A percentile compares a stretch with the other conserved stretches of the same genome.
Conservation (phyloP, 1,139 yeast species). For the Candida frijolesensis region DNA sequence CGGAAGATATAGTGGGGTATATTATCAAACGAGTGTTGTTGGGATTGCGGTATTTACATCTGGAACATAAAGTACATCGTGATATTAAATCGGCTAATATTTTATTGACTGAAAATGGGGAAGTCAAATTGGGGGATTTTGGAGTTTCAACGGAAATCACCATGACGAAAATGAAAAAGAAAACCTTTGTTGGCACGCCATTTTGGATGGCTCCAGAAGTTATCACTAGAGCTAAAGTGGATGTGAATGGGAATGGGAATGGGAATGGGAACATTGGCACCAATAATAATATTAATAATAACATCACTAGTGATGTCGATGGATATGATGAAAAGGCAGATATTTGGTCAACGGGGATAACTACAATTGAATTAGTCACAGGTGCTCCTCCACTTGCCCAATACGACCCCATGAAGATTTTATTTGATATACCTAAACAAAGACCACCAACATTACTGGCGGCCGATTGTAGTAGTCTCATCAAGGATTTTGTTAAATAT, state of each 20-base stretch:
- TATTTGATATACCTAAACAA: slow-evolving; percentile 69
- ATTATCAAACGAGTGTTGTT: slow-evolving; percentile 60
- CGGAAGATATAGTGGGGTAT: slow-evolving; percentile 60
- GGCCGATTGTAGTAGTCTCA: slow-evolving; percentile 43
- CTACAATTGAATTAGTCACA: slow-evolving; percentile 71
- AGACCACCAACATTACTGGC: slow-evolving; percentile 65
- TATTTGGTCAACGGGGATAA: slow-evolving; percentile 87
- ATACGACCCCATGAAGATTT: slow-evolving; percentile 72
- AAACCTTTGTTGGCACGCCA: slow-evolving; percentile 87
- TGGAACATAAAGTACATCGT: slow-evolving; percentile 76
- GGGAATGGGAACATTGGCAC: slow-evolving; percentile 29
- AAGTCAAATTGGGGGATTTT: slow-evolving; percentile 78
- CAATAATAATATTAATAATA: slow-evolving; percentile 34
- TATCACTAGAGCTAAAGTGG: slow-evolving; percentile 54
- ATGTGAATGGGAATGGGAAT: slow-evolving; percentile 76
- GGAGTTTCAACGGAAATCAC: slow-evolving; percentile 84
- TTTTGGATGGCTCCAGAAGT: slow-evolving; percentile 96
- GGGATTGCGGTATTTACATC: slow-evolving; percentile 73
- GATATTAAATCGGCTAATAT: slow-evolving; percentile 87
- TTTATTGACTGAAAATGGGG: slow-evolving; percentile 61
- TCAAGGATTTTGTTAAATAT: slow-evolving; percentile 59
- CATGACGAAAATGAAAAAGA: slow-evolving; percentile 57
- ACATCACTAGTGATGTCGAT: slow-evolving; percentile 17
- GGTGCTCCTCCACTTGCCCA: slow-evolving; percentile 75
- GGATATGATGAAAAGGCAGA: slow-evolving; percentile 84